These are phyloP conservation scores for Reticulascus tulasneorum DNA, from an alignment of 2,329 filamentous ascomycete species.

Conservation along the genomic window DNA sequence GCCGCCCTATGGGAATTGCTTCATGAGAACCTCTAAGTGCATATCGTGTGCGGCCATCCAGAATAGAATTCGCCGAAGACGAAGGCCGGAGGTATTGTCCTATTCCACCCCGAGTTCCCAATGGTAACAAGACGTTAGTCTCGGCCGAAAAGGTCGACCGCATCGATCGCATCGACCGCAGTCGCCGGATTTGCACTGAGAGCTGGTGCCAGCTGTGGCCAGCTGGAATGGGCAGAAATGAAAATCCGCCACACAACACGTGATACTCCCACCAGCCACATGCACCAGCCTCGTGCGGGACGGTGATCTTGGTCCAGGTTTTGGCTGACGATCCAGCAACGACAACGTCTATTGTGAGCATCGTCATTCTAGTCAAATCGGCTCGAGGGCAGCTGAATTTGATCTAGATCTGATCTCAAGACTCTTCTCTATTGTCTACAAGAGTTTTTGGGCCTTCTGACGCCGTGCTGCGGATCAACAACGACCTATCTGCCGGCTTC, in stretches of 20 bases:
- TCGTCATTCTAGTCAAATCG: slow-evolving; percentile 5
- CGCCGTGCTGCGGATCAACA: slow-evolving; percentile 3
- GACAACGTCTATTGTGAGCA: slow-evolving; percentile 8
- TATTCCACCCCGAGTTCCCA: too few relatives aligned
- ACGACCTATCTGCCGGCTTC: slow-evolving; percentile 9
- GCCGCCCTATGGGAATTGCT: too few relatives aligned
- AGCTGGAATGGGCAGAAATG: too few relatives aligned
- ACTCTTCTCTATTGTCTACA: not conserved
- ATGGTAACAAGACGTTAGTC: too few relatives aligned
- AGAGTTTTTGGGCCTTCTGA: not conserved
- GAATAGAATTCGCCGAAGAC: too few relatives aligned
- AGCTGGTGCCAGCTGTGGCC: too few relatives aligned
- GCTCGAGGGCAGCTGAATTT: slow-evolving; percentile 2
- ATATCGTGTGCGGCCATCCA: too few relatives aligned
- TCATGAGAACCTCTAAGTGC: too few relatives aligned
- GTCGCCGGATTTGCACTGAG: too few relatives aligned
- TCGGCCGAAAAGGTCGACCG: too few relatives aligned
- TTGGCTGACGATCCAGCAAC: slow-evolving; percentile 13
- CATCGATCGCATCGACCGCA: too few relatives aligned
- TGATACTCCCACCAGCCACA: slow-evolving; percentile 2
- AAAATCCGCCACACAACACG: slow-evolving; percentile 1
- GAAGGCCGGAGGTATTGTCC: too few relatives aligned
- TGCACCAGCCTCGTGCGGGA: slow-evolving; percentile 14
- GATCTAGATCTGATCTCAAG: not conserved
- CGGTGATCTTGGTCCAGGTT: slow-evolving; percentile 12